Conservation (phyloP, 1,139 yeast genomes). For the Saccharomyces hybrid region DNA sequence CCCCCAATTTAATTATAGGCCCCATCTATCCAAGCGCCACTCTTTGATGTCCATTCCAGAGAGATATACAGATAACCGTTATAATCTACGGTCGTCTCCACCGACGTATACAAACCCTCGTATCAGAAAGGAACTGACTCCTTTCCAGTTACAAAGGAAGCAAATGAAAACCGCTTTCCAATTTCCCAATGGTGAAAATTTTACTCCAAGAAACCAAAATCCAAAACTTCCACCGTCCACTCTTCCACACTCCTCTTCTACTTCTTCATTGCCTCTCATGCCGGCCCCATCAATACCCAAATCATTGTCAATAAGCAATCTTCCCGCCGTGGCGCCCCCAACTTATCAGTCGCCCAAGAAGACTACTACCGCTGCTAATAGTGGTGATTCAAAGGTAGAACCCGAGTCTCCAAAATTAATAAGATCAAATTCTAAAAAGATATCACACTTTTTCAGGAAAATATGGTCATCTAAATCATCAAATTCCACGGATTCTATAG, state of each 20-base stretch:
- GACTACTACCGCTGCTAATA: not conserved
- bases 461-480: slow-evolving; percentile 4
- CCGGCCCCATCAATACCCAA: not conserved
- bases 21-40: not conserved
- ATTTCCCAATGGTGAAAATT: slow-evolving; percentile 30
- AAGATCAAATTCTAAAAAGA: slow-evolving; percentile 4
- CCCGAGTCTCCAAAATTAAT: slow-evolving; percentile 3
- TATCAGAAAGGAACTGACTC: slow-evolving; percentile 11
- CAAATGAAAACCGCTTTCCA: slow-evolving; percentile 25
- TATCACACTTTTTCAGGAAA: slow-evolving; percentile 12
- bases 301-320: not conserved
- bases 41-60: not conserved
- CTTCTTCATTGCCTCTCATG: not conserved
- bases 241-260: slow-evolving; percentile 4
- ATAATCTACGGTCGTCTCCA: not conserved
- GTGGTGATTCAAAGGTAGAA: not conserved
- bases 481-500: not conserved
- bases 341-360: not conserved
- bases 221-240: slow-evolving; percentile 10
- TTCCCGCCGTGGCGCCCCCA: not conserved
- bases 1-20: not conserved
- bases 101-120: not conserved
- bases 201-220: slow-evolving; percentile 22
- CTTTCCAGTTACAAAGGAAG: slow-evolving; percentile 24
- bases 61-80: not conserved